Conservation (phyloP, 1,284 basidiomycete genomes). For the Phellinidium pouzarii region DNA sequence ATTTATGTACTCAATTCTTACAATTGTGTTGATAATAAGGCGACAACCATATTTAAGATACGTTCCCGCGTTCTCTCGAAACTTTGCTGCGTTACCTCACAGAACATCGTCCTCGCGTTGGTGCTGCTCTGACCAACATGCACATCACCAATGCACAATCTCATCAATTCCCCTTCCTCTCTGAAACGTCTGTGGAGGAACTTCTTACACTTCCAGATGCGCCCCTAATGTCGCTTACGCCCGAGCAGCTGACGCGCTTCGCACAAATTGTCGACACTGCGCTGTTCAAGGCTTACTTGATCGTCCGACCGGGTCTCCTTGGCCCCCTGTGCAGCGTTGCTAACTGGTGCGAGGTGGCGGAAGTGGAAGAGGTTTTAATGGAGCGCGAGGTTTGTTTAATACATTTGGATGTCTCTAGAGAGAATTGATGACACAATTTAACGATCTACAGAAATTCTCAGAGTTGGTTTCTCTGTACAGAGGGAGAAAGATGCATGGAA, state of each 20-base stretch:
- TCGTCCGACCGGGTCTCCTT: slow-evolving; percentile 77
- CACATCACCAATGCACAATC: slow-evolving; percentile 66
- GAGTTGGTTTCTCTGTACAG: slow-evolving; percentile 91
- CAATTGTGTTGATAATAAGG: neutral
- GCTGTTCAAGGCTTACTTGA: slow-evolving; percentile 88
- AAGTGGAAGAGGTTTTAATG: slow-evolving; percentile 86
- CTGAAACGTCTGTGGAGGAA: slow-evolving; percentile 62
- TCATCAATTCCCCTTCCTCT: slow-evolving; percentile 56
- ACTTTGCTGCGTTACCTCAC: slow-evolving; percentile 70
- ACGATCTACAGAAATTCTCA: slow-evolving; percentile 66
- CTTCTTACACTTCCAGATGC: slow-evolving; percentile 70
- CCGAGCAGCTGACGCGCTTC: slow-evolving; percentile 76
- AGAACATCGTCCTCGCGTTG: slow-evolving; percentile 80
- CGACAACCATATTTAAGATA: slow-evolving; percentile 36
- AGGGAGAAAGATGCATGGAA: slow-evolving; percentile 91
- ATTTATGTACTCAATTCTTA: neutral
- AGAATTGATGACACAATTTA: slow-evolving; percentile 7
- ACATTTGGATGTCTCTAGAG: slow-evolving; percentile 1
- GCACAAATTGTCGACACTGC: slow-evolving; percentile 96
- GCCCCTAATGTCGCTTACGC: slow-evolving; percentile 61
- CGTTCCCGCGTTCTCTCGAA: slow-evolving; percentile 58
- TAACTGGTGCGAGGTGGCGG: slow-evolving; percentile 96
- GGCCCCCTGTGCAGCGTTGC: slow-evolving; percentile 86
- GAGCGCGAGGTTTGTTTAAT: slow-evolving; percentile 62
- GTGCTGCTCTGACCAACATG: slow-evolving; percentile 63